phyloP scores from a whole-genome alignment of 75 land plant genomes.

The Cupressus sempervirens region DNA sequence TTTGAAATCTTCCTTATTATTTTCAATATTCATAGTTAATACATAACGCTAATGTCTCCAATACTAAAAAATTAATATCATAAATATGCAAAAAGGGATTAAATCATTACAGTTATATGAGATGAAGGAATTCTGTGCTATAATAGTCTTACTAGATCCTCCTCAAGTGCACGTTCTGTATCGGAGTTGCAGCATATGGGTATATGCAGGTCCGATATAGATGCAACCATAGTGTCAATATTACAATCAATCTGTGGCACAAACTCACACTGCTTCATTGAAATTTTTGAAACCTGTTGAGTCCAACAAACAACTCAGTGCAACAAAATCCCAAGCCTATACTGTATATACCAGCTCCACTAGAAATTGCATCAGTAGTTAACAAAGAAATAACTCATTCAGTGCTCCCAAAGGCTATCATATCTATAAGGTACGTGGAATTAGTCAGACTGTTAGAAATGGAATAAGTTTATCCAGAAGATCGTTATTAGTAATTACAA shows the following conservation, averaged over 20 bases:
- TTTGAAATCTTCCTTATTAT: neutral
- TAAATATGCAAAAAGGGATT: neutral
- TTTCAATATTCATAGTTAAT: neutral
- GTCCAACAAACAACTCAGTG: neutral
- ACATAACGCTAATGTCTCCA: neutral
- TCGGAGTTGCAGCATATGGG: neutral
- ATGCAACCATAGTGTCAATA: neutral
- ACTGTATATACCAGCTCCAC: neutral
- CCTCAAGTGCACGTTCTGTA: neutral
- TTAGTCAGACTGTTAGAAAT: neutral
- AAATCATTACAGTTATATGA: neutral
- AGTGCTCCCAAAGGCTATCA: neutral
- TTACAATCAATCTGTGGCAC: neutral
- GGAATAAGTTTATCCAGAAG: neutral
- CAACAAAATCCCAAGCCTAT: neutral
- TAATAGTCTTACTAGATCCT: constrained; percentile 6
- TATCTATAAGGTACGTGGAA: neutral
- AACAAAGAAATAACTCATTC: neutral
- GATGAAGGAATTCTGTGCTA: neutral
- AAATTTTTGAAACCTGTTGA: neutral
- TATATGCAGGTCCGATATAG: neutral
- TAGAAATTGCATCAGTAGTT: neutral
- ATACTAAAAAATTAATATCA: neutral
- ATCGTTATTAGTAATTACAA: too few relatives aligned
- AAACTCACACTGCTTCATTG: neutral